Evolutionary conservation across 768 basidiomycete genomes (phyloP), one percentile per base, ranked within the genome.

Genomic region (Russula sp.): DNA sequence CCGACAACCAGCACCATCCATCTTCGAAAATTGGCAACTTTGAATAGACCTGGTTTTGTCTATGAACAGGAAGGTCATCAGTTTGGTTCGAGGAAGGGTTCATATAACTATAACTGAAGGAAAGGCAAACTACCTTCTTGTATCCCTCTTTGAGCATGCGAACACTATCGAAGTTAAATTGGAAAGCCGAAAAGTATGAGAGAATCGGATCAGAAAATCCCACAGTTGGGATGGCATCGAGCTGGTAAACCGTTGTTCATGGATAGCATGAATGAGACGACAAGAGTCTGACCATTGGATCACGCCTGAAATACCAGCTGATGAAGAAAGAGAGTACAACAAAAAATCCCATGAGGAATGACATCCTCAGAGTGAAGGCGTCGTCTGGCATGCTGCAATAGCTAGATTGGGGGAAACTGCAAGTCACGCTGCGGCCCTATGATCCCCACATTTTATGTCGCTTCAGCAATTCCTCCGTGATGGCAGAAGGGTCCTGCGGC

Each of bases 111-210:
- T n/a, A n/a, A n/a, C n/a, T n/a, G n/a, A n/a, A n/a, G n/a, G n/a
- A n/a, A 54, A 20, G 13, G 10, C 2, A 34, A 1, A 16, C 49
- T 46, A 57, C 62, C 4, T 63, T 57, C 28, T 57, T n/a, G 7
- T 63, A 63, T 26, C 56, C 56, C 10, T 34, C 16, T 42, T 20
- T 52, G 16, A 57, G 20, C 16, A 57, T 63, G 22, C 28, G 28
- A 24, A n/a, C n/a, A 20, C 48, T 26, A 30, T 60, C 36, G 14
- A 56, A 3, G 11, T 13, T 50, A 9, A 49, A 38, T 6, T 28
- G 34, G 53, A 36, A 2, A 44, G 59, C 67, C 5, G 59, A 64
- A 13, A 55, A 40, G 54, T 70, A 76, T 3, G 75, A 76, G 26
- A 72, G 67, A 1, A 76, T 42, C 32, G 72, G 69, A 16, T 52